Percentiles rank a stretch among this genome's conserved stretches.
phyloP scores from a whole-genome alignment of 768 basidiomycete genomes.

The Sutorius australiensis region DNA sequence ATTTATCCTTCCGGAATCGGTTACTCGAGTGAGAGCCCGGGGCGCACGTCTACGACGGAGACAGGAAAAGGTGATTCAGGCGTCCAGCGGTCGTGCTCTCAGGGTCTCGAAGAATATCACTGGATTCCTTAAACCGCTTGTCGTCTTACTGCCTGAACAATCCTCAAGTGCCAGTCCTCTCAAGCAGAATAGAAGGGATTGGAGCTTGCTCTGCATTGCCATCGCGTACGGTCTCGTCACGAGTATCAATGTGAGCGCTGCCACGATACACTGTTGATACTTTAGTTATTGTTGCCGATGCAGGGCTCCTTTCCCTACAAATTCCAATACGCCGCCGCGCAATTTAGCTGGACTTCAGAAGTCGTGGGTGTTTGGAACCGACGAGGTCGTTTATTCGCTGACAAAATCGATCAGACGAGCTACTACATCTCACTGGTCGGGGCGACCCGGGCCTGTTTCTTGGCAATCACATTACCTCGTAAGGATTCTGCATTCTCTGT shows the following conservation, averaged over 20 bases:
- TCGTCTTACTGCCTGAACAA: slow-evolving; percentile 52
- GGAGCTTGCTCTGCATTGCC: slow-evolving; percentile 60
- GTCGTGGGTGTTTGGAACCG: slow-evolving; percentile 37
- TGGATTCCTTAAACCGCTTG: slow-evolving; percentile 68
- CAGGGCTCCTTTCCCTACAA: slow-evolving; percentile 58
- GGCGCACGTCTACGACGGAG: slow-evolving; percentile 16
- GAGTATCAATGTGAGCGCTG: slow-evolving; percentile 43
- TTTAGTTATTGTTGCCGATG: not conserved
- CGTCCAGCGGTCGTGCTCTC: not conserved
- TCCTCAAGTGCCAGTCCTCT: slow-evolving; percentile 34
- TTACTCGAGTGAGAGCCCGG: slow-evolving; percentile 47
- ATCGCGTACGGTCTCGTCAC: slow-evolving; percentile 46
- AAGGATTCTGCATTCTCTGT: slow-evolving; percentile 19
- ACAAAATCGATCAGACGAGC: slow-evolving; percentile 47
- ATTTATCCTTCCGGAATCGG: slow-evolving; percentile 74
- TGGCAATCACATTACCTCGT: slow-evolving; percentile 62
- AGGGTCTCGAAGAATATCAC: slow-evolving; percentile 42
- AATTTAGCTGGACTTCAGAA: slow-evolving; percentile 67
- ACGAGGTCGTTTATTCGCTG: not conserved
- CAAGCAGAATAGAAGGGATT: slow-evolving; percentile 48
- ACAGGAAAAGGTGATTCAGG: slow-evolving; percentile 9
- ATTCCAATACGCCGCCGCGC: slow-evolving; percentile 60
- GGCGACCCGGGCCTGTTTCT: slow-evolving; percentile 48
- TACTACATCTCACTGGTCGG: slow-evolving; percentile 63
- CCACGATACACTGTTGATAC: not conserved